A percentile compares a stretch with the other conserved stretches of the same genome.
Conservation (phyloP, 1,284 basidiomycete species). For the Lentinula novae-zelandiae region DNA sequence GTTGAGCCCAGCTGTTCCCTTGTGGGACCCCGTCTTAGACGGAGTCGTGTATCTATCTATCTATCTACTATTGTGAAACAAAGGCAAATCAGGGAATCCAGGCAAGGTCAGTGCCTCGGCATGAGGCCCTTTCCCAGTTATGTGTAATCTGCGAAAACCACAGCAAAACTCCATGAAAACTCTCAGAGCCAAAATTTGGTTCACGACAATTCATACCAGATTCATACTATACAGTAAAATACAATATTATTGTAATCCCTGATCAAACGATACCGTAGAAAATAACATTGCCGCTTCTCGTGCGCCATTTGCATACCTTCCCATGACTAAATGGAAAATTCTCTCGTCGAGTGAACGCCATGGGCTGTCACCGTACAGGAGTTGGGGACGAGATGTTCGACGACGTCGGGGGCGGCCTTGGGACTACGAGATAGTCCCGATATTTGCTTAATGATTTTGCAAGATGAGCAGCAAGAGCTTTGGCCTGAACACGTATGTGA, state of each 20-base stretch:
- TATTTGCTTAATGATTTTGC: constrained; percentile 35
- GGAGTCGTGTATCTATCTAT: no score
- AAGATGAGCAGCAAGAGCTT: constrained; percentile 42
- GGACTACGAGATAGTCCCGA: background rate
- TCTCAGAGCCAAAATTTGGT: background rate
- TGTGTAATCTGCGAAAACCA: background rate
- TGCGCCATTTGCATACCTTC: background rate
- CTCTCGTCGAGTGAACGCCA: background rate
- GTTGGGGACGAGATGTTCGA: background rate
- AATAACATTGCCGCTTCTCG: background rate
- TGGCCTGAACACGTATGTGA: constrained; percentile 38
- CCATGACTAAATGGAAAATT: background rate
- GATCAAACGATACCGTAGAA: background rate
- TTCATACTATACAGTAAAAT: background rate
- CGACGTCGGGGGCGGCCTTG: background rate
- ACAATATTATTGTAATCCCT: background rate
- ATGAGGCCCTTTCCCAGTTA: no score
- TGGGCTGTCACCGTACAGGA: background rate
- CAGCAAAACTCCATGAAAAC: no score
- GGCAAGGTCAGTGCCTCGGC: no score
- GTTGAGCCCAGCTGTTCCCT: no score
- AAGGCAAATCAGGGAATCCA: no score
- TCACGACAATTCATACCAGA: background rate
- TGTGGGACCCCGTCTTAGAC: no score
- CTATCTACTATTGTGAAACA: no score